These are phyloP conservation scores for Trichocomaceae sp. DNA, from an alignment of 2,329 filamentous ascomycete species.

Conservation along the genomic window DNA sequence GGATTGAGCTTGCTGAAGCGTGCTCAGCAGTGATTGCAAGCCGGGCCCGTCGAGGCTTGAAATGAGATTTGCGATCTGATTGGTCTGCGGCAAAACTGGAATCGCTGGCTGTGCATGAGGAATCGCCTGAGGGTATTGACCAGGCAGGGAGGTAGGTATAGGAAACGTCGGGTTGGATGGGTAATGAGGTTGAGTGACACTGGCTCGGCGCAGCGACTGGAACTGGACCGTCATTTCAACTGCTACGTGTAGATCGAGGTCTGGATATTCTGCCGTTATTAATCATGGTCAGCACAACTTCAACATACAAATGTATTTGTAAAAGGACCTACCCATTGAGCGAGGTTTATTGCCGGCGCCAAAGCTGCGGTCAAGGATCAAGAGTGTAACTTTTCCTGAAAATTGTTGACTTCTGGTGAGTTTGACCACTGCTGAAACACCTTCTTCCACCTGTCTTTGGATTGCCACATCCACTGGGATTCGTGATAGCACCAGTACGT, in stretches of 20 bases:
- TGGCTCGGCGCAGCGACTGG: constrained; percentile 31
- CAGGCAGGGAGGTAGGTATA: constrained; percentile 21
- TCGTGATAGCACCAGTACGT: constrained; percentile 72
- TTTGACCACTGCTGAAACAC: constrained; percentile 76
- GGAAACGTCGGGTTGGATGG: constrained; percentile 32
- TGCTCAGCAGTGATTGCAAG: constrained; percentile 63
- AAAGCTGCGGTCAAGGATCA: constrained; percentile 74
- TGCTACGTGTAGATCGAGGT: constrained; percentile 70
- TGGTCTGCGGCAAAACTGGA: constrained; percentile 30
- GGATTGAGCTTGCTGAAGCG: constrained; percentile 46
- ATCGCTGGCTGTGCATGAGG: constrained; percentile 28
- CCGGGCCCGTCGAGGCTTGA: constrained; percentile 61
- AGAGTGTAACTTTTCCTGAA: constrained; percentile 67
- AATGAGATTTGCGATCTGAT: constrained; percentile 59
- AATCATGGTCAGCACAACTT: constrained; percentile 6
- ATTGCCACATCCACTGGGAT: constrained; percentile 74
- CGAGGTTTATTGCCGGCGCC: constrained; percentile 64
- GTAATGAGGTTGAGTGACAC: constrained; percentile 28
- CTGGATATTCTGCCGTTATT: constrained; percentile 60
- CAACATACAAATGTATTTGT: not conserved
- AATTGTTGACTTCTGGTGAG: constrained; percentile 64
- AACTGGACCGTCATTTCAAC: constrained; percentile 71
- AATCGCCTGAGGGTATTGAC: constrained; percentile 24
- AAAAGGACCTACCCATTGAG: constrained; percentile 57
- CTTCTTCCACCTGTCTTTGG: constrained; percentile 77